Conservation (phyloP, 306 rosid genomes). For the Vicia faba region DNA sequence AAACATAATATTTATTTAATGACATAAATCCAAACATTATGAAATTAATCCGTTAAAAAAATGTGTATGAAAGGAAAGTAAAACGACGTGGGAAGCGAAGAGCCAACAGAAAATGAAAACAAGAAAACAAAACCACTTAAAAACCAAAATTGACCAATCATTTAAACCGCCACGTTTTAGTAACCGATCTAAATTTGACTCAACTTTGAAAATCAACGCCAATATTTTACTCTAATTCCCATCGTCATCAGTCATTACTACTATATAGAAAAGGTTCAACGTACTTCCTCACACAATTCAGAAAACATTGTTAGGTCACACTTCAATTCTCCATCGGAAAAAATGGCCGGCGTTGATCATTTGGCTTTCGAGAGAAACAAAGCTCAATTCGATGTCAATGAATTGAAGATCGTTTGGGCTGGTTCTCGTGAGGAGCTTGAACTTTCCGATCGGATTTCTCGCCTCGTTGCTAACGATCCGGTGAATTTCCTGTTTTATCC, state of each 20-base stretch:
- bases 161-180: no score
- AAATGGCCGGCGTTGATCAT: conserved; percentile 70
- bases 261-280: no score
- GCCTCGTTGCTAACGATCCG: conserved; percentile 88
- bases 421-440: conserved; percentile 69
- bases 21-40: no score
- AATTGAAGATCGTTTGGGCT: conserved; percentile 91
- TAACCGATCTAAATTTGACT: neutral
- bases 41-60: no score
- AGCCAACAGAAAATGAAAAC: neutral
- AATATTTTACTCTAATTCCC: no score
- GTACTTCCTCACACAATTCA: no score
- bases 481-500: conserved; percentile 37
- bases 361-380: conserved; percentile 70
- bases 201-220: neutral
- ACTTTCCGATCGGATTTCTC: conserved; percentile 78
- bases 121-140: neutral
- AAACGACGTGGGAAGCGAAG: no score
- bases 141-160: neutral
- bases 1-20: no score
- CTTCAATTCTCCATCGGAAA: neutral
- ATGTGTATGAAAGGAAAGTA: neutral
- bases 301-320: no score
- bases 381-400: conserved; percentile 74
- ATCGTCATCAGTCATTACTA: no score